Percentiles rank a stretch among this genome's conserved stretches.
Evolutionary conservation across 805 yeast genomes (phyloP).

Genomic region (Geotrichum ghanense): DNA sequence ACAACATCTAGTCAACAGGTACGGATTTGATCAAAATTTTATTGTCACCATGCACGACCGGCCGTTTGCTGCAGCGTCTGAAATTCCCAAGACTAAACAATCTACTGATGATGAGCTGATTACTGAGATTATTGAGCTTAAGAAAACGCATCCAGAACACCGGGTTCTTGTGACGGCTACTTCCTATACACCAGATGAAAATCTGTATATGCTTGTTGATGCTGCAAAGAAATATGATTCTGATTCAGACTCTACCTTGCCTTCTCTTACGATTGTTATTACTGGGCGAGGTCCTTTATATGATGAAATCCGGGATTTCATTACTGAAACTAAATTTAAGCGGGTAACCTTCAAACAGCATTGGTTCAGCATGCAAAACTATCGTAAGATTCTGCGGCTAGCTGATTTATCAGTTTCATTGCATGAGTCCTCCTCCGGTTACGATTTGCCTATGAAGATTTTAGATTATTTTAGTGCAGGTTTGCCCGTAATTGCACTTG

Average conservation of each 20-base stretch:
- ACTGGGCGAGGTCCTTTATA: constrained; percentile 94
- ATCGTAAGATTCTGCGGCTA: constrained; percentile 59
- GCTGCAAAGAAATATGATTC: constrained; percentile 54
- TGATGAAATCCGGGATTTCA: constrained; percentile 36
- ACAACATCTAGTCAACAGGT: constrained; percentile 41
- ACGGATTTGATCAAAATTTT: constrained; percentile 37
- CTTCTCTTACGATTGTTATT: constrained; percentile 57
- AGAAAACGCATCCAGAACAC: constrained; percentile 22
- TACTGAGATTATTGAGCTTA: neutral
- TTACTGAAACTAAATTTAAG: constrained; percentile 31
- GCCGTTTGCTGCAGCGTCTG: constrained; percentile 38
- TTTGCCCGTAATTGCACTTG: constrained; percentile 72
- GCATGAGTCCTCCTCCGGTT: constrained; percentile 85
- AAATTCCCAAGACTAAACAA: neutral
- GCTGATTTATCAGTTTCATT: constrained; percentile 86
- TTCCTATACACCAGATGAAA: constrained; percentile 94
- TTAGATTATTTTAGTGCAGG: constrained; percentile 96
- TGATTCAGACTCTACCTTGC: constrained; percentile 20
- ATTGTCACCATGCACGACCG: constrained; percentile 72
- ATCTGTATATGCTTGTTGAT: constrained; percentile 54
- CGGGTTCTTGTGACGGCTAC: constrained; percentile 78
- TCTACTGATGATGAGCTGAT: neutral
- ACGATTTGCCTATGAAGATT: constrained; percentile 94
- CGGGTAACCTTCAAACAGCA: constrained; percentile 48
- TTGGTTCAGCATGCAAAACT: constrained; percentile 73